Conservation (phyloP, 257 asterid genomes). For the Scutellaria galericulata region DNA sequence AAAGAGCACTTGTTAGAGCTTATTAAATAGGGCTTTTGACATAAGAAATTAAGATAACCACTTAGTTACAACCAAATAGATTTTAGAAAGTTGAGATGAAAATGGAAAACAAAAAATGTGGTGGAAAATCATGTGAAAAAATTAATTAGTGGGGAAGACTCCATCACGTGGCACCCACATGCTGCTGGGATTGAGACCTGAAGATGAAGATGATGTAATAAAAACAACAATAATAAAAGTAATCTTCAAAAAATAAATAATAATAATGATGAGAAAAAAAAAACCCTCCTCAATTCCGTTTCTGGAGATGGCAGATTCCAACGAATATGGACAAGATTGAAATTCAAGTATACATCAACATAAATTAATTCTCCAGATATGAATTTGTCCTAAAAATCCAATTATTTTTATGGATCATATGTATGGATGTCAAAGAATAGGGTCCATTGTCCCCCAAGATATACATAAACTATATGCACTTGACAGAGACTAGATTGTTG, state of each 20-base stretch:
- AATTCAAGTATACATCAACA: neutral
- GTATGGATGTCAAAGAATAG: constrained; percentile 26
- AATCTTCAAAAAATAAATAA: no score
- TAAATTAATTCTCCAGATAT: neutral
- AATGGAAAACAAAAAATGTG: constrained; percentile 19
- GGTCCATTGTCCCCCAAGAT: constrained; percentile 33
- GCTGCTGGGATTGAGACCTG: constrained; percentile 34
- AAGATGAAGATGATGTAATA: constrained; percentile 3
- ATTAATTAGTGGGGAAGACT: constrained; percentile 29
- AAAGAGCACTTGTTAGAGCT: no score
- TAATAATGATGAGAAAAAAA: no score
- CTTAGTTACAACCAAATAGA: neutral
- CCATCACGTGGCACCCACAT: constrained; percentile 43
- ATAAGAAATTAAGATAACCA: no score
- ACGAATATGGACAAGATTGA: neutral
- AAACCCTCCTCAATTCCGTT: constrained; percentile 6
- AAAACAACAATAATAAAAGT: neutral
- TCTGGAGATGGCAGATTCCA: constrained; percentile 31
- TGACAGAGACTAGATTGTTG: constrained; percentile 37
- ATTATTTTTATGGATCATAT: constrained; percentile 24
- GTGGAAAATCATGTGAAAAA: constrained; percentile 34
- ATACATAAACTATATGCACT: constrained; percentile 23
- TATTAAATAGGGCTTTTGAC: no score
- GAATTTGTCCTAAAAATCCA: constrained; percentile 7
- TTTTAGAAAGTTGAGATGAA: neutral